A percentile compares a stretch with the other conserved stretches of the same genome.
Evolutionary conservation across 1,284 basidiomycete genomes (phyloP).

Genomic region (Pseudozyma tsukubaensis): DNA sequence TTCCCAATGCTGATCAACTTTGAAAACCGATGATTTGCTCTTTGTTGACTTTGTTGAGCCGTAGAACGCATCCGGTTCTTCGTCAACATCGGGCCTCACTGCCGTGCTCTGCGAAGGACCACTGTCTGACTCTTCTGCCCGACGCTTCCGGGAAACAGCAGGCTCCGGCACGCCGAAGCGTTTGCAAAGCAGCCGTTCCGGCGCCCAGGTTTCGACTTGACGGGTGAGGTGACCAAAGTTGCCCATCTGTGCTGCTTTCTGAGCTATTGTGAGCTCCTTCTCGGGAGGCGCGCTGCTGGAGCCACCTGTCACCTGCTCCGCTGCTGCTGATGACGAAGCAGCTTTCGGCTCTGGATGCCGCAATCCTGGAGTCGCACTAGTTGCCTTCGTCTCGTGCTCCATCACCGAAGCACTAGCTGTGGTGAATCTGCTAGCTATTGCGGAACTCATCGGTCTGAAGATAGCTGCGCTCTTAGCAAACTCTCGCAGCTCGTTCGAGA

Average conservation of each 20-base stretch:
- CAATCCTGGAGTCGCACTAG: constrained; percentile 72
- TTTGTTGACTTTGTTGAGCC: constrained; percentile 16
- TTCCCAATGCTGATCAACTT: constrained; percentile 45
- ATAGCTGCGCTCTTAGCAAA: constrained; percentile 87
- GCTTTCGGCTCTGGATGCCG: constrained; percentile 71
- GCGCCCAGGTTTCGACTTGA: constrained; percentile 80
- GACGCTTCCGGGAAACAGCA: constrained; percentile 10
- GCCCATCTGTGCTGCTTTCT: constrained; percentile 82
- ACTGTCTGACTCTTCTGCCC: not conserved
- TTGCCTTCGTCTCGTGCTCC: constrained; percentile 69
- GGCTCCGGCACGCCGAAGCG: constrained; percentile 93
- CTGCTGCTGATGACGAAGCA: constrained; percentile 20
- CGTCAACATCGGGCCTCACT: constrained; percentile 1
- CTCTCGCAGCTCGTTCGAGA: constrained; percentile 84
- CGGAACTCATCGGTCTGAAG: constrained; percentile 89
- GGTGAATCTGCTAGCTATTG: constrained; percentile 92
- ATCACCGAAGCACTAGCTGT: constrained; percentile 71
- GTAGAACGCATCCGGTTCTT: constrained; percentile 28
- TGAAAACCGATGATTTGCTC: constrained; percentile 1
- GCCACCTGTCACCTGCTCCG: constrained; percentile 34
- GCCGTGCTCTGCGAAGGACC: not conserved
- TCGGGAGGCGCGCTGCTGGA: constrained; percentile 71
- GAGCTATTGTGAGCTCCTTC: constrained; percentile 74
- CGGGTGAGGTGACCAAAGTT: constrained; percentile 89
- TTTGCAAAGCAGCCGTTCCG: constrained; percentile 85